phyloP scores from a whole-genome alignment of 805 yeast genomes.

The Diddensiella transvaalensis region DNA sequence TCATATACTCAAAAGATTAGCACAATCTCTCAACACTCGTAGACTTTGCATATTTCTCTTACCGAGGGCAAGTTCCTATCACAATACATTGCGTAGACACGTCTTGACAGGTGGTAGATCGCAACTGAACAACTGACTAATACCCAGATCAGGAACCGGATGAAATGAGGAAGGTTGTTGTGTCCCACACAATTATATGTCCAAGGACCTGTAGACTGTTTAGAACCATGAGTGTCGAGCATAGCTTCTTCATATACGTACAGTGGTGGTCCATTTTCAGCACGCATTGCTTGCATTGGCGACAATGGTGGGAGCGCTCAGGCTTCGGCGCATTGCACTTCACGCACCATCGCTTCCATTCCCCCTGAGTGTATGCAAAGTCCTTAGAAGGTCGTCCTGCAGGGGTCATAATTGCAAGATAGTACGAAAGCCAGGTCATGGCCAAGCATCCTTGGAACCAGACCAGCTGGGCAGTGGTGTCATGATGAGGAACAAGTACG shows the following conservation, averaged over 20 bases:
- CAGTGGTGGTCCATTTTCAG: slow-evolving; percentile 90
- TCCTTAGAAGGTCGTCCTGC: slow-evolving; percentile 68
- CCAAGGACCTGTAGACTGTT: slow-evolving; percentile 57
- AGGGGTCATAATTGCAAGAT: slow-evolving; percentile 55
- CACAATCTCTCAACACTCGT: background rate
- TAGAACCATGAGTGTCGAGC: too few relatives aligned
- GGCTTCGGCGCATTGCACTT: slow-evolving; percentile 76
- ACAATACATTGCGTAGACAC: slow-evolving; percentile 41
- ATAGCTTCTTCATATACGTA: too few relatives aligned
- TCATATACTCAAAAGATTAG: slow-evolving; percentile 37
- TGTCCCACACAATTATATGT: slow-evolving; percentile 87
- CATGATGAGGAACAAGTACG: slow-evolving; percentile 44
- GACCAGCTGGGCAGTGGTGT: slow-evolving; percentile 40
- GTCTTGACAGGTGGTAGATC: slow-evolving; percentile 39
- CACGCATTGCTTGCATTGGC: slow-evolving; percentile 62
- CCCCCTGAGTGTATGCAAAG: slow-evolving; percentile 42
- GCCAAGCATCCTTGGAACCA: slow-evolving; percentile 46
- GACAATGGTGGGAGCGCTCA: slow-evolving; percentile 83
- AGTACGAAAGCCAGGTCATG: slow-evolving; percentile 72
- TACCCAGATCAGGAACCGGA: slow-evolving; percentile 72
- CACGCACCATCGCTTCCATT: slow-evolving; percentile 67
- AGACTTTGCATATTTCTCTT: background rate
- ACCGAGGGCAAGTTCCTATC: slow-evolving; percentile 20
- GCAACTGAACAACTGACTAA: slow-evolving; percentile 35
- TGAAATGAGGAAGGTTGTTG: slow-evolving; percentile 70